Percentiles rank a stretch among this genome's conserved stretches.
These are phyloP conservation scores for Selenicereus undatus DNA, from an alignment of 148 eudicot genomes.

Conservation along the genomic window DNA sequence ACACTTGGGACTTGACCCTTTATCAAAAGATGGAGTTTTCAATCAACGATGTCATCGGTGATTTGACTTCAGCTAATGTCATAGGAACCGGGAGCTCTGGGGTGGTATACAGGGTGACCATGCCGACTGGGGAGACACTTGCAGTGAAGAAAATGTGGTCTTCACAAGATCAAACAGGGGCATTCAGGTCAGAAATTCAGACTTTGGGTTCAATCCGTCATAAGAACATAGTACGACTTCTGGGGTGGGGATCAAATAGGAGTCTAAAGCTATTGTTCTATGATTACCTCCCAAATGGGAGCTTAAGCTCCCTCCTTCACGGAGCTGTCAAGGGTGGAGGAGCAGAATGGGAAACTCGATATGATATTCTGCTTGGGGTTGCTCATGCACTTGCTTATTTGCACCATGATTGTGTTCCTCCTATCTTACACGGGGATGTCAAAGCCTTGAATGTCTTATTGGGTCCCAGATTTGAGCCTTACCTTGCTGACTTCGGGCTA, in stretches of 20 bases:
- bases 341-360: constrained; percentile 86
- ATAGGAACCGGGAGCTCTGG: constrained; percentile 98
- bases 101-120: constrained; percentile 78
- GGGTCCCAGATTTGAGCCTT: constrained; percentile 72
- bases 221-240: constrained; percentile 74
- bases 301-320: constrained; percentile 89
- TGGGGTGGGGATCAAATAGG: constrained; percentile 86
- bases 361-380: constrained; percentile 69
- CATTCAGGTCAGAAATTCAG: constrained; percentile 78
- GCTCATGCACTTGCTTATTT: constrained; percentile 92
- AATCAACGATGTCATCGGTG: constrained; percentile 63
- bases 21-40: constrained; percentile 93
- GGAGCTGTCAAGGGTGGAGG: constrained; percentile 67
- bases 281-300: constrained; percentile 83
- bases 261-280: constrained; percentile 72
- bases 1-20: constrained; percentile 73
- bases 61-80: constrained; percentile 71
- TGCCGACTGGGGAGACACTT: constrained; percentile 65
- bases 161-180: constrained; percentile 60
- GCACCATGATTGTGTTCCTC: constrained; percentile 90
- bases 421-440: constrained; percentile 88
- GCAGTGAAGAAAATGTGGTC: constrained; percentile 98
- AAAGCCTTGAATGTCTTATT: constrained; percentile 92
- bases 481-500: constrained; percentile 87
- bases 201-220: constrained; percentile 89